Percentiles rank a stretch among this genome's conserved stretches.
phyloP scores from a whole-genome alignment of 1,139 yeast genomes.

The Blastobotrys petasosporus region DNA sequence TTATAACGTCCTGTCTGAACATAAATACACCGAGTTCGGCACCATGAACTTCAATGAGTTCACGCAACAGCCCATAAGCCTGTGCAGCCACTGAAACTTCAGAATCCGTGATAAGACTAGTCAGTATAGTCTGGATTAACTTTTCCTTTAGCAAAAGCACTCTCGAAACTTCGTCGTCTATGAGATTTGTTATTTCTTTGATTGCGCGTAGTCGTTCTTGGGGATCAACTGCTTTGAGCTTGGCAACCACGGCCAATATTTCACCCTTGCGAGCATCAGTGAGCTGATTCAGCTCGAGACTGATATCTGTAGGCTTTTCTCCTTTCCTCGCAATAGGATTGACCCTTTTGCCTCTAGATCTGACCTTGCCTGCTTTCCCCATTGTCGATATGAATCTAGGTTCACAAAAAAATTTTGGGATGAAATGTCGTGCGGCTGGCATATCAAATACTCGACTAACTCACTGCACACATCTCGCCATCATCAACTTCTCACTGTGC shows the following conservation, averaged over 20 bases:
- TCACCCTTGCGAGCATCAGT: conserved; percentile 49
- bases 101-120: conserved; percentile 58
- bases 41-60: conserved; percentile 82
- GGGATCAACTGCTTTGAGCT: conserved; percentile 55
- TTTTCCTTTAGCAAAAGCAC: conserved; percentile 61
- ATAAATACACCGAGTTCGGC: conserved; percentile 67
- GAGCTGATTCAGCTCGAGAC: conserved; percentile 34
- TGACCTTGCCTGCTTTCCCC: conserved; percentile 7
- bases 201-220: conserved; percentile 77
- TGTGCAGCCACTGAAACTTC: conserved; percentile 74
- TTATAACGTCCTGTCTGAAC: conserved; percentile 78
- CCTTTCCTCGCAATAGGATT: conserved; percentile 19
- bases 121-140: conserved; percentile 56
- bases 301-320: conserved; percentile 27
- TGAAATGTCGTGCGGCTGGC: conserved; percentile 1
- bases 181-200: conserved; percentile 62
- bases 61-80: conserved; percentile 73
- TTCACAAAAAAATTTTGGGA: background rate
- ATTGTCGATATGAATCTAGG: background rate
- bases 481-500: background rate
- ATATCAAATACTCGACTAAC: background rate
- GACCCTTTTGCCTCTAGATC: background rate
- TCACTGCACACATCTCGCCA: background rate
- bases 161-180: conserved; percentile 65
- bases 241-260: conserved; percentile 60